Base-by-base conservation (phyloP, 805 yeast species). In the Sugiyamaella americana region DNA sequence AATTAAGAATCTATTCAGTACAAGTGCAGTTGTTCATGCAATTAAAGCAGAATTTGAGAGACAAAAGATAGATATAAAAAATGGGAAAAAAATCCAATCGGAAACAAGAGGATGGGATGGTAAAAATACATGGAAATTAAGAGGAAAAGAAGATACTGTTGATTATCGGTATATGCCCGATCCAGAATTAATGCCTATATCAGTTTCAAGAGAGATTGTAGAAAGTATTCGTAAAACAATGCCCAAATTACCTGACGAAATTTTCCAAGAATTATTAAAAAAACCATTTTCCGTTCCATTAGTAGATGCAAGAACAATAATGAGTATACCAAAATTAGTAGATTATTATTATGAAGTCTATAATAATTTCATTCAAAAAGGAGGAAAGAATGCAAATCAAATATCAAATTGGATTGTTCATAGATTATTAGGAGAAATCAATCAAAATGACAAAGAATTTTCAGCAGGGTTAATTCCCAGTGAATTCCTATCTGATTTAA, bases 31-130 rank as follows among this genome's bases (percentile, higher is more conserved):
- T 16, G 68, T 75, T 11, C 78, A 76, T 44, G 96, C 98, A 0
- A 75, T 88, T 22, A 72, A 75, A 50, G 68, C 66, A 18, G 98
- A 89, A 62, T 85, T 78, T 58, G 61, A 65, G 17, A 72, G 98
- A 48, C 98, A 93, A 61, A 67, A 78, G 5, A 50, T 60, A 0
- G 65, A 72, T 10, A 60, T 84, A 6, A 59, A 74, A 48, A 50
- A 51, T 0, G 76, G 76, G 0, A 56, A 61, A 32, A 53, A 53
- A 3, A 62, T 65, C 1, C 53, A 55, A n/a, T 58, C 68, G 4
- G 95, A 89, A 58, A 93, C 98, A 0, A 74, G 97, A 59, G 93
- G 96, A 17, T 93, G 97, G 96, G 82, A 83, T 57, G 97, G 96
- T 1, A 64, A 64, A 2, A 67, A 70, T 37, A 91, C 98, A 0